Base-by-base conservation (phyloP, 2,329 filamentous ascomycete species). In the Pyricularia grisea region DNA sequence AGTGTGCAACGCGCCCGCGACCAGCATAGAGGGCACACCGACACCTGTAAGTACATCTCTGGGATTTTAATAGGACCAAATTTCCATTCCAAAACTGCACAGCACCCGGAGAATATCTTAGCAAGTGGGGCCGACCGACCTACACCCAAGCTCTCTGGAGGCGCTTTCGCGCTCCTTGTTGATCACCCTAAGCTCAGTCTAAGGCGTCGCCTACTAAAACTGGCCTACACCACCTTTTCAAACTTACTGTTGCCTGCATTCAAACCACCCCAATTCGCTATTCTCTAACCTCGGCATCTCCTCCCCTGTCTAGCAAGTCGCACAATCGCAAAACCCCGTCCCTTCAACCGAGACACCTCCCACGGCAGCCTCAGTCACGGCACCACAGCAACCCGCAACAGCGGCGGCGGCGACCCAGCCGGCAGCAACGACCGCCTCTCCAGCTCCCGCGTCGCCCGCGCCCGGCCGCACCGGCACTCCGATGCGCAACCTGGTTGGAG, bases 401-500 rank as follows among this genome's bases (percentile, higher is more conserved):
- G 33, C 67, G 6, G 55, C 67, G 17, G 30, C 55, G n/a, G 17
- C 33, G 2, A 36, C 27, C 36, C 23, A 50, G 17, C 31, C 66
- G 12, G n/a, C 33, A 30, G 28, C 33, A 30, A 36, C 33, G 28
- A 30, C 67, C 28, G 55, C 67, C 30, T 55, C 55, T 28, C 58
- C 31, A 3, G 65, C 68, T 6, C 55, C 64, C 9, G n/a, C 68
- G 11, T 82, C 81, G 61, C 81, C 82, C 17, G 76, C 79, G 25
- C 78, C 80, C 12, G 28, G 31, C 17, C 79, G 84, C 69, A 85
- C 79, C 58, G 81, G 82, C 70, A 88, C 86, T 20, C 84, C 82
- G 5, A 77, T 76, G 30, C 80, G 81, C 67, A 75, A 75, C 67
- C 75, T 73, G 5, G 66, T 17, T 7, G 66, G 30, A 1, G 28